Percentiles rank a stretch among this genome's conserved stretches.
Conservation (phyloP, 2,329 filamentous ascomycete genomes). For the Blastomyces parvus region DNA sequence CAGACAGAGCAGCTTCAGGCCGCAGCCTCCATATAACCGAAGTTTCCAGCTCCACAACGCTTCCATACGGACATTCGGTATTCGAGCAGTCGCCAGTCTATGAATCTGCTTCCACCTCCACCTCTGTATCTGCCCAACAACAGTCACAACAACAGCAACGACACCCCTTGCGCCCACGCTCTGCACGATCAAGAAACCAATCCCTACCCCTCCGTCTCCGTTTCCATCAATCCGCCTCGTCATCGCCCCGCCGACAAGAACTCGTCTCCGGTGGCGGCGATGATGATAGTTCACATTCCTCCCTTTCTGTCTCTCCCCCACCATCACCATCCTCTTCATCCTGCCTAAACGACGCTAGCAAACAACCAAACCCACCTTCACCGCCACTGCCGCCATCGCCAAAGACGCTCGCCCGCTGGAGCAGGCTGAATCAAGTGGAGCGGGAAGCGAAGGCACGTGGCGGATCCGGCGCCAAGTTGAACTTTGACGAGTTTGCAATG, state of each 20-base stretch:
- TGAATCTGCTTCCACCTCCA: conserved; percentile 13
- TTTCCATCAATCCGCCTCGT: conserved; percentile 27
- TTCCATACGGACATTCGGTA: conserved; percentile 9
- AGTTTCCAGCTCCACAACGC: conserved; percentile 9
- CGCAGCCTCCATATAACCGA: conserved; percentile 11
- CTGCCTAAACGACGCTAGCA: conserved; percentile 25
- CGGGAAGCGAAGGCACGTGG: conserved; percentile 59
- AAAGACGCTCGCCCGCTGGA: conserved; percentile 38
- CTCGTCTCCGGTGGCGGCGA: conserved; percentile 14
- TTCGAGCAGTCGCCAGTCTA: conserved; percentile 14
- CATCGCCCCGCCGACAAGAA: conserved; percentile 22
- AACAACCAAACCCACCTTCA: conserved; percentile 10
- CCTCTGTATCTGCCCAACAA: conserved; percentile 11
- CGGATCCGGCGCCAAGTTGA: conserved; percentile 66
- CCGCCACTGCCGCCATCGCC: conserved; percentile 21
- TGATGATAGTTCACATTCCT: background rate
- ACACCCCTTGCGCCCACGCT: conserved; percentile 19
- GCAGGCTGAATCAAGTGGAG: conserved; percentile 54
- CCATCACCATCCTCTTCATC: conserved; percentile 24
- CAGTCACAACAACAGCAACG: conserved; percentile 27
- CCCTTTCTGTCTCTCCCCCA: conserved; percentile 31
- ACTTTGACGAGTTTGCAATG: conserved; percentile 66
- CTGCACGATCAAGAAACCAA: conserved; percentile 15
- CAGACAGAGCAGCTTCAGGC: conserved; percentile 27
- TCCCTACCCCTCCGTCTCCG: conserved; percentile 29